Evolutionary conservation across 176 grass and related monocot species (phyloP).

Genomic region (Avena eriantha): DNA sequence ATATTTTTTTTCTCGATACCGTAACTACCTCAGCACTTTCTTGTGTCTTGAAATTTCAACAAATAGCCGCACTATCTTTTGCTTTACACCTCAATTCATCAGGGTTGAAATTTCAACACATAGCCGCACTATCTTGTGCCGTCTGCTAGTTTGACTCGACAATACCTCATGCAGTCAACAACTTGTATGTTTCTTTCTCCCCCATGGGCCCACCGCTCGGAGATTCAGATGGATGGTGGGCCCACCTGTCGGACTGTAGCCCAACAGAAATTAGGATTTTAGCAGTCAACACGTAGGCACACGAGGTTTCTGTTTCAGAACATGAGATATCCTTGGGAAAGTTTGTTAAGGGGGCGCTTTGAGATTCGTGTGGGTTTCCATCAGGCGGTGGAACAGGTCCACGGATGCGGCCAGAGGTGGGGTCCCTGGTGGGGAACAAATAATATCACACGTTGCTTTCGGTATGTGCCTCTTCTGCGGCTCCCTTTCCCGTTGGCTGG

Average conservation of each 20-base stretch:
- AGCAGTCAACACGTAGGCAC: not conserved
- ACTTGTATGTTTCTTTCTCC: not conserved
- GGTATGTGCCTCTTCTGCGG: not conserved
- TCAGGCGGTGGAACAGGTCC: not conserved
- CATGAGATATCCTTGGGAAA: not conserved
- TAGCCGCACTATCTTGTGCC: not conserved
- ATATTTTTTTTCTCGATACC: conserved; percentile 42
- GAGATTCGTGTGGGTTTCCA: conserved; percentile 9
- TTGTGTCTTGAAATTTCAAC: conserved; percentile 40
- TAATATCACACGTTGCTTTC: conserved; percentile 44
- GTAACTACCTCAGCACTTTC: conserved; percentile 50
- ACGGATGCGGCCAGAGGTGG: conserved; percentile 1
- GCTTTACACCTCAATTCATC: conserved; percentile 30
- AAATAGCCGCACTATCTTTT: conserved; percentile 4
- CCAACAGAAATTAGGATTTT: not conserved
- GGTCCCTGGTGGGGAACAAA: not conserved
- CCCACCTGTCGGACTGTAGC: not conserved
- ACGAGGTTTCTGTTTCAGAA: not conserved
- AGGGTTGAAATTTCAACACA: not conserved
- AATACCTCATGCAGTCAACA: not conserved
- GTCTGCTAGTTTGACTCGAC: not conserved
- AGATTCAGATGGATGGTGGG: not conserved
- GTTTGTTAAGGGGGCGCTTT: not conserved
- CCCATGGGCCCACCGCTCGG: not conserved
- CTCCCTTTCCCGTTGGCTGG: conserved; percentile 25